Evolutionary conservation across 2,329 filamentous ascomycete species (phyloP).

Genomic region (Penicillium expansum): DNA sequence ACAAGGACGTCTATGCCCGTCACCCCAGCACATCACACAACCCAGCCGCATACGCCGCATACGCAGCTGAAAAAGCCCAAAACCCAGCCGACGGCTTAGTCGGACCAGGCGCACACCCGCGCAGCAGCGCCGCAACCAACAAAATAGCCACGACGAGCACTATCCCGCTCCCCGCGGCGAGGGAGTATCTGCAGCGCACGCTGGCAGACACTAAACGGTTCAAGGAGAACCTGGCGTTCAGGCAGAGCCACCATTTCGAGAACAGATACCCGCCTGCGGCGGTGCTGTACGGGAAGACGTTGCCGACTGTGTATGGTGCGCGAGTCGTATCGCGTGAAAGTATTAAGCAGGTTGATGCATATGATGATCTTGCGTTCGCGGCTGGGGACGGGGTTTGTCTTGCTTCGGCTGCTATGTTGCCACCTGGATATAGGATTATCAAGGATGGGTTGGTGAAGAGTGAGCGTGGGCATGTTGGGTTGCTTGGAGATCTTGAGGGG

Average conservation of each 20-base stretch:
- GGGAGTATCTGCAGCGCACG: conserved; percentile 71
- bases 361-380: conserved; percentile 82
- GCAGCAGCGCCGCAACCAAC: conserved; percentile 26
- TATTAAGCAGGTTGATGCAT: conserved; percentile 73
- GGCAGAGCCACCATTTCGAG: conserved; percentile 55
- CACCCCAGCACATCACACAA: not conserved
- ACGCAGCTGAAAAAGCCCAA: conserved; percentile 12
- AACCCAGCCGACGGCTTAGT: conserved; percentile 31
- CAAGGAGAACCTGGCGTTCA: conserved; percentile 69
- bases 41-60: conserved; percentile 12
- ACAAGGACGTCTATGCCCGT: conserved; percentile 8
- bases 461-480: conserved; percentile 80
- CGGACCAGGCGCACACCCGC: conserved; percentile 26
- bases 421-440: conserved; percentile 71
- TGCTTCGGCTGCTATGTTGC: conserved; percentile 80
- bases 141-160: conserved; percentile 38
- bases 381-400: conserved; percentile 87
- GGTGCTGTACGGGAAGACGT: conserved; percentile 81
- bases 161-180: conserved; percentile 54
- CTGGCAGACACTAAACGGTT: conserved; percentile 70
- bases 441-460: conserved; percentile 72
- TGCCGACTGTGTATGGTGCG: conserved; percentile 80
- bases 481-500: conserved; percentile 79
- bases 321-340: conserved; percentile 69
- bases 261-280: conserved; percentile 80